phyloP scores from a whole-genome alignment of 495 filamentous ascomycete genomes.

The Penicillium canescens region DNA sequence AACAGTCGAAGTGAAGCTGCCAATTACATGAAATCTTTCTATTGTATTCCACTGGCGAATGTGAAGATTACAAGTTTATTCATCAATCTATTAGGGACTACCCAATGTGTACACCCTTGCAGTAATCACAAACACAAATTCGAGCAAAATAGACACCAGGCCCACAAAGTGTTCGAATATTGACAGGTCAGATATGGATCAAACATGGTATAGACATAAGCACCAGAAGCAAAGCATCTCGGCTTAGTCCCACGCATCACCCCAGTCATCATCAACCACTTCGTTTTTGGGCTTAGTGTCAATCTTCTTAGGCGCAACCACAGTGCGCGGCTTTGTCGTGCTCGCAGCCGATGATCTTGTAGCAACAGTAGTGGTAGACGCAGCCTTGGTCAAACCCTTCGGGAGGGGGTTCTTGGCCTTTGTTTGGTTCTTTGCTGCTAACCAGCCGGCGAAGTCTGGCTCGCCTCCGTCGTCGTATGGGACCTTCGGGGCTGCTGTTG shows the following conservation, averaged over 20 bases:
- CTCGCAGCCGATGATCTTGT: constrained; percentile 31
- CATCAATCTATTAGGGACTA: not conserved
- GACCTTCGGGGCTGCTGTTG: constrained; percentile 33
- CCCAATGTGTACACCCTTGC: not conserved
- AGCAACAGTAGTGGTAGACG: constrained; percentile 27
- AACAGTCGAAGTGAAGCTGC: too few relatives aligned
- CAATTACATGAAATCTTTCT: too few relatives aligned
- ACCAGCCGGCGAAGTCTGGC: constrained; percentile 91
- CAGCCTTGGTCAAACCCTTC: constrained; percentile 69
- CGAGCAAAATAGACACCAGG: not conserved
- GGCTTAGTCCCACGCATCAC: constrained; percentile 54
- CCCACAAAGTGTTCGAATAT: not conserved
- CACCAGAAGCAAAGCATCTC: not conserved
- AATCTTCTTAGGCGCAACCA: constrained; percentile 45
- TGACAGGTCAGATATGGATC: not conserved
- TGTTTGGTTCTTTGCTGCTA: constrained; percentile 76
- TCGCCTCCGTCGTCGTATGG: constrained; percentile 81
- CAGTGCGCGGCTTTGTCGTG: constrained; percentile 41
- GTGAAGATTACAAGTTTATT: too few relatives aligned
- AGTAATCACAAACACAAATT: not conserved
- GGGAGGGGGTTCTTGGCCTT: constrained; percentile 72
- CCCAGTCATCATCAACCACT: constrained; percentile 54
- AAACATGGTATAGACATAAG: constrained; percentile 1
- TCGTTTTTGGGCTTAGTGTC: constrained; percentile 52
- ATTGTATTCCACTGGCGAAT: too few relatives aligned